Evolutionary conservation across 2,329 filamentous ascomycete species (phyloP).

Genomic region (Pyricularia sp.): DNA sequence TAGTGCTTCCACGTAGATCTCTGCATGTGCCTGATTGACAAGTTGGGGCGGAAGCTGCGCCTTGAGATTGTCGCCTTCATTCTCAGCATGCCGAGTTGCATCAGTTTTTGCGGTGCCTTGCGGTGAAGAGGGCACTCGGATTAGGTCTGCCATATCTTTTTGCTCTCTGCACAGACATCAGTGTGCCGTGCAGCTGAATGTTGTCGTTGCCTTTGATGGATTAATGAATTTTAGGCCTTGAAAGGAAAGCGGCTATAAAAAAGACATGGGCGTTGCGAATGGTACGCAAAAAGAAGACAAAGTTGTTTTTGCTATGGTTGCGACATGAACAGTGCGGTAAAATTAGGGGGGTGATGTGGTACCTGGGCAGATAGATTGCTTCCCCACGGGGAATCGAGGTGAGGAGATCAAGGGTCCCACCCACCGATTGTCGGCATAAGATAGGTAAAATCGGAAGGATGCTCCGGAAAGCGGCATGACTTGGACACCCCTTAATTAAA

Average conservation of each 20-base stretch:
- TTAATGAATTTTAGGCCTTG: no score
- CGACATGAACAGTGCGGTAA: background rate
- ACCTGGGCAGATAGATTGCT: background rate
- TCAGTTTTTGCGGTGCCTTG: background rate
- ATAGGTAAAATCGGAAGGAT: background rate
- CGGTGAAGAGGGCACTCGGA: background rate
- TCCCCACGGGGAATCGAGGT: background rate
- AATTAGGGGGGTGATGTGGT: background rate
- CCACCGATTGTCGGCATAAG: background rate
- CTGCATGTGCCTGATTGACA: conserved; percentile 15
- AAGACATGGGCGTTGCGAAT: no score
- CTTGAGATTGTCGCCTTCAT: background rate
- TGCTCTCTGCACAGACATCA: background rate
- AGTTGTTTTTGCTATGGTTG: no score
- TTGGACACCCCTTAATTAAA: background rate
- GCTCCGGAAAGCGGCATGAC: background rate
- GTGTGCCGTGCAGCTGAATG: background rate
- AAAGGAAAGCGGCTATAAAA: no score
- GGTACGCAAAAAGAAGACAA: no score
- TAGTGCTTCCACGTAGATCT: conserved; percentile 25
- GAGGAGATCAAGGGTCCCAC: background rate
- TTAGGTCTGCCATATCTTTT: background rate
- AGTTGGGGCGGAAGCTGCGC: background rate
- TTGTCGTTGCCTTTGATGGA: no score
- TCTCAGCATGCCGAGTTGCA: background rate